Evolutionary conservation across 495 filamentous ascomycete genomes (phyloP), one percentile per base, ranked within the genome.

Genomic region (Lasiosphaeriaceae sp.): DNA sequence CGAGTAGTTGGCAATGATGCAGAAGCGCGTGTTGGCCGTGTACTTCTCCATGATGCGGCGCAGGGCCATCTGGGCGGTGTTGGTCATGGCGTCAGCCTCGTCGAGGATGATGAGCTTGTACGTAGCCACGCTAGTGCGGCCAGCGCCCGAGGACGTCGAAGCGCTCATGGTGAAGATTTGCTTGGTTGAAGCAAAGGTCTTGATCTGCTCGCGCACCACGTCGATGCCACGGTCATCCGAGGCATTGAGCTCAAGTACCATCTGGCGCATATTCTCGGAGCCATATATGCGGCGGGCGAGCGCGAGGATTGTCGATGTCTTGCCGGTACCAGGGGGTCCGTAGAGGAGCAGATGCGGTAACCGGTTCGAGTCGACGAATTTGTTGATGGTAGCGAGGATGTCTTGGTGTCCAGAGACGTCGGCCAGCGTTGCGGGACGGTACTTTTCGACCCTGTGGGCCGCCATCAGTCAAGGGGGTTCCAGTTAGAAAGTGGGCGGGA

Each of bases 41-140:
- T 97, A 99, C 71, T 95, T 94, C 68, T 99, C 94, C 95, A 99
- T 99, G 55, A 99, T 99, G 44, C 94, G 77, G 59, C 94, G 85
- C 24, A 99, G 80, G 0, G 94, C 94, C 92, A 97, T 99, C 68
- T 99, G 94, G 16, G 94, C 94, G 0, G 92, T 90, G 20, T 88
- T 83, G 6, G 94, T 99, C 94, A 99, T 97, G 17, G 95, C 94
- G 68, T 99, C 94, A 29, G 94, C 94, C 73, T 99, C 94, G 74
- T 99, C 94, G 21, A 99, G 81, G 52, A 99, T 90, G 68, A 97
- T 97, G 63, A 99, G 84, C 73, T 99, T 99, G 77, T 87, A 99
- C 6, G 79, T 78, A 0, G 85, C 90, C 20, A 96, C 77, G 5
- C 72, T 71, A 34, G 82, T 66, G 66, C 16, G 77, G 3, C 71